phyloP scores from a whole-genome alignment of 2,329 filamentous ascomycete species.

The Fusarium avenaceum region DNA sequence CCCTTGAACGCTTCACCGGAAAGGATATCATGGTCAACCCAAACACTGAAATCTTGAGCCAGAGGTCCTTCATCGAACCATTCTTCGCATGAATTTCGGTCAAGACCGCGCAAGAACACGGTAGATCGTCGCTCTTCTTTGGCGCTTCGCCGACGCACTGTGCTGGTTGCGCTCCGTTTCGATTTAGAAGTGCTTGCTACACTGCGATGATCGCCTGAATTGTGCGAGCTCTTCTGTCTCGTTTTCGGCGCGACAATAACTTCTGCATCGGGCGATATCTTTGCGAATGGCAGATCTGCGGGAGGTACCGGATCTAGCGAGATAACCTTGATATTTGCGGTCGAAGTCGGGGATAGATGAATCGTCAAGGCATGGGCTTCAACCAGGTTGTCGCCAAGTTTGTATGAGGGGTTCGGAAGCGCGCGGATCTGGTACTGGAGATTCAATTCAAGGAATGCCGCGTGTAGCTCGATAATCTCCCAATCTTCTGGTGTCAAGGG shows the following conservation, averaged over 20 bases:
- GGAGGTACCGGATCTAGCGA: conserved; percentile 83
- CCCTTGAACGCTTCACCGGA: conserved; percentile 80
- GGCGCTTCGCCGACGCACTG: conserved; percentile 66
- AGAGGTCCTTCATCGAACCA: conserved; percentile 81
- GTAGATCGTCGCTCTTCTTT: conserved; percentile 76
- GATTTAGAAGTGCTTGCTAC: conserved; percentile 83
- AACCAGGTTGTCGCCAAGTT: conserved; percentile 63
- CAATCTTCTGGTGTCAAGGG: conserved; percentile 95
- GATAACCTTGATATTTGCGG: conserved; percentile 88
- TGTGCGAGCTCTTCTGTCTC: conserved; percentile 76
- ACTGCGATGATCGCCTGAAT: conserved; percentile 81
- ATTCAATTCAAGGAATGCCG: conserved; percentile 94
- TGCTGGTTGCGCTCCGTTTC: conserved; percentile 83
- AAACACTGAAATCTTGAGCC: conserved; percentile 76
- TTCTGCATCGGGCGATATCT: conserved; percentile 93
- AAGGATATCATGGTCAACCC: conserved; percentile 86
- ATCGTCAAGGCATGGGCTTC: conserved; percentile 85
- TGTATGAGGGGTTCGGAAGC: conserved; percentile 85
- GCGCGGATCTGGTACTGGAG: conserved; percentile 93
- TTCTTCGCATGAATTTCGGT: conserved; percentile 75
- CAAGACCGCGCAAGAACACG: conserved; percentile 85
- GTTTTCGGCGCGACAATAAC: conserved; percentile 97
- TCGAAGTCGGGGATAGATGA: conserved; percentile 94
- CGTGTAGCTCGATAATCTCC: conserved; percentile 99
- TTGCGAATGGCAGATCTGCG: conserved; percentile 82